Base-by-base conservation (phyloP, 1,284 basidiomycete species). In the Neotropicomus parvogracilis region DNA sequence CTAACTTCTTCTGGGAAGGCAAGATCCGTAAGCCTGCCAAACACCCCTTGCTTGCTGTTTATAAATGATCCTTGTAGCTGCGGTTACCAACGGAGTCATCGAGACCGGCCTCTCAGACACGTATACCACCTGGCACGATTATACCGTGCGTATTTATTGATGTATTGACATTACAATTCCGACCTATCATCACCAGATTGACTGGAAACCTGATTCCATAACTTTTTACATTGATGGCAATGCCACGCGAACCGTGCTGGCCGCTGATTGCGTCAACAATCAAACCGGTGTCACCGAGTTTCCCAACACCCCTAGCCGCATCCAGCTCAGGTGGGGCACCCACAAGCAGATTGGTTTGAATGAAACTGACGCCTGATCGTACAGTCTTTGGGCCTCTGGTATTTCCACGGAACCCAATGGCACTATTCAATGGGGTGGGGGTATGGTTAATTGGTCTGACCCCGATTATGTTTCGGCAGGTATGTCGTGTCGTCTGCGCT, bases 1-100 rank as follows among this genome's bases (percentile, higher is more conserved):
- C 80, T 40, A 91, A 91, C 65, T 85, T 73, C 60, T 91, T 85
- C 70, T 88, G 83, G 83, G 79, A 90, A 62, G 87, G 86, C 33
- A 50, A 74, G 42, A 79, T 89, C 56, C 84, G 85, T 88, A 62
- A 62, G 86, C 74, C 19, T 43, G 24, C 16, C 20, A 19, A 21
- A 19, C 4, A 21, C 14, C 10, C 9, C 13, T 7, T 10, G 3
- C 19, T 35, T 40, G 47, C 32, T 28, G n/a, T 35, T 48, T 17
- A 37, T 31, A 20, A 16, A 42, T 6, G 7, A 35, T 2, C 12
- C 4, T 29, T 28, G 51, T 64, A 71, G 73, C 75, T 6, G 48
- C 60, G 10, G 52, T 63, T 46, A 80, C 69, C 38, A 67, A 75
- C 31, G 84, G 84, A 38, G 60, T 62, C 14, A 72, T 66, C 7